Evolutionary conservation across 2,329 filamentous ascomycete species (phyloP).

Genomic region (Penicillium sp.): DNA sequence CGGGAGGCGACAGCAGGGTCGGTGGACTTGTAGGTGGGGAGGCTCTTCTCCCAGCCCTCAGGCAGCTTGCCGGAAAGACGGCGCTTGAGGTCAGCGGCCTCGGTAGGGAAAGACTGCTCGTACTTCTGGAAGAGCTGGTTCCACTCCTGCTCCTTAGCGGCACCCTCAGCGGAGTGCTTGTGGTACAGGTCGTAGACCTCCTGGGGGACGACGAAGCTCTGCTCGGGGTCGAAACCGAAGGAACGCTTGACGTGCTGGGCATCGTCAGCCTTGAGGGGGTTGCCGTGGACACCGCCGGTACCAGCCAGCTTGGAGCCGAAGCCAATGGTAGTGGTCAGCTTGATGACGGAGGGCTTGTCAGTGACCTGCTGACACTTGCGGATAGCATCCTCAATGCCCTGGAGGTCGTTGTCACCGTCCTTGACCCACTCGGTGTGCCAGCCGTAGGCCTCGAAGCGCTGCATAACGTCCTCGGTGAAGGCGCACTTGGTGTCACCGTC

Average conservation of each 20-base stretch:
- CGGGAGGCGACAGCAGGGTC: slow-evolving; percentile 86
- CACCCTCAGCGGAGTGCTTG: slow-evolving; percentile 82
- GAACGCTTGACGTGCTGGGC: slow-evolving; percentile 89
- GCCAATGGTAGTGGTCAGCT: slow-evolving; percentile 95
- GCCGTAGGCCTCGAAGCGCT: slow-evolving; percentile 95
- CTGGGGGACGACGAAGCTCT: slow-evolving; percentile 91
- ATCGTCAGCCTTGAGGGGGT: slow-evolving; percentile 92
- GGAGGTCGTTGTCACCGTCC: slow-evolving; percentile 86
- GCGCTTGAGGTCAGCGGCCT: slow-evolving; percentile 78
- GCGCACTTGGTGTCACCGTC: slow-evolving; percentile 95
- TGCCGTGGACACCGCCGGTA: slow-evolving; percentile 93
- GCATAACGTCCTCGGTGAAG: slow-evolving; percentile 94
- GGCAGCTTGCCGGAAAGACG: slow-evolving; percentile 81
- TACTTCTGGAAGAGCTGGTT: slow-evolving; percentile 91
- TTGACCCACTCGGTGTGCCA: slow-evolving; percentile 87
- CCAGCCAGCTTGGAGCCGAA: slow-evolving; percentile 92
- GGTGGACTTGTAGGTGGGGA: slow-evolving; percentile 84
- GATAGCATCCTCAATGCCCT: slow-evolving; percentile 84
- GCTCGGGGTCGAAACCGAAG: slow-evolving; percentile 93
- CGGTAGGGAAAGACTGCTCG: slow-evolving; percentile 70
- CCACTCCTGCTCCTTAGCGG: slow-evolving; percentile 91
- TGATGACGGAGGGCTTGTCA: slow-evolving; percentile 96
- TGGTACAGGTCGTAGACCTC: slow-evolving; percentile 89
- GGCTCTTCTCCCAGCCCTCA: slow-evolving; percentile 91
- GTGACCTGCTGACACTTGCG: slow-evolving; percentile 80